phyloP scores from a whole-genome alignment of 768 basidiomycete species.

The Imleria badia region DNA sequence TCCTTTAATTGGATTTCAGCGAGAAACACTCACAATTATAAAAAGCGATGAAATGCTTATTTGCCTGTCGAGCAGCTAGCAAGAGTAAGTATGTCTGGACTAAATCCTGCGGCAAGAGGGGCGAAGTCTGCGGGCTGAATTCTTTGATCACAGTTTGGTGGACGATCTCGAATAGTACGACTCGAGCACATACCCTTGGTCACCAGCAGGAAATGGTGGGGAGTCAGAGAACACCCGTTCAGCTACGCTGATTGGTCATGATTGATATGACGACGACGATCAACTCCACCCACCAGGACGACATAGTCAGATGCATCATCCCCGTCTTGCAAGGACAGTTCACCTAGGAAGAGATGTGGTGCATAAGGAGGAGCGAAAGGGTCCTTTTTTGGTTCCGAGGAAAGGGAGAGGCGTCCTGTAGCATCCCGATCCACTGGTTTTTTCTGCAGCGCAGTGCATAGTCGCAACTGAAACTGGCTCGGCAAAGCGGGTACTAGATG shows the following conservation, averaged over 20 bases:
- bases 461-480: conserved; percentile 76
- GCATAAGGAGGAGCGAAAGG: conserved; percentile 90
- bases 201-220: conserved; percentile 83
- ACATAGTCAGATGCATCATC: conserved; percentile 58
- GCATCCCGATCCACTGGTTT: conserved; percentile 60
- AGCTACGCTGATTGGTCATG: conserved; percentile 45
- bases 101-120: conserved; percentile 76
- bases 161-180: background rate
- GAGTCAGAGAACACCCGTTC: conserved; percentile 85
- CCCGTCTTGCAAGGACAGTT: conserved; percentile 52
- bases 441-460: conserved; percentile 82
- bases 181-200: conserved; percentile 63
- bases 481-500: background rate
- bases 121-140: conserved; percentile 74
- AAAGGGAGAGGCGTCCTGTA: conserved; percentile 34
- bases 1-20: background rate
- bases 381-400: conserved; percentile 43
- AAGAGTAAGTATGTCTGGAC: conserved; percentile 76
- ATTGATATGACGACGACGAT: background rate
- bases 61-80: conserved; percentile 59
- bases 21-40: conserved; percentile 70
- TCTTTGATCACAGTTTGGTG: conserved; percentile 41
- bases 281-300: conserved; percentile 56
- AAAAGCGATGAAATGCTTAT: conserved; percentile 72
- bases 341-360: conserved; percentile 71